phyloP scores from a whole-genome alignment of 2,329 filamentous ascomycete species.

The Bipolaris oryzae region DNA sequence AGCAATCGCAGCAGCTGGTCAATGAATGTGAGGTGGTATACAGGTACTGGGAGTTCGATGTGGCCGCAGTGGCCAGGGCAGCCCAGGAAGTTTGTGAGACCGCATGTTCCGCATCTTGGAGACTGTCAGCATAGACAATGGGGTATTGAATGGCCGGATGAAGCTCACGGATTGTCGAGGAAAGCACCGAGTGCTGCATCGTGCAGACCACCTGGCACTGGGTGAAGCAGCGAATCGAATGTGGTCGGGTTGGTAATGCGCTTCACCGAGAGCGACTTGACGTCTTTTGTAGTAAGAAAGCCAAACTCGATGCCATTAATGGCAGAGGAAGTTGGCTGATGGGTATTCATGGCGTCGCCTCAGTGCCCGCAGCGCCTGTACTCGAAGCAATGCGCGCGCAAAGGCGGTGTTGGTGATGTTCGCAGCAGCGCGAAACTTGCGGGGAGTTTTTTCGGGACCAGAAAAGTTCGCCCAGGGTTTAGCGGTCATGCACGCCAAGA shows the following conservation, averaged over 20 bases:
- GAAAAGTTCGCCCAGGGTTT: slow-evolving; percentile 39
- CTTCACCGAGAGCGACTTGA: slow-evolving; percentile 88
- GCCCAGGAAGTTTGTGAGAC: slow-evolving; percentile 71
- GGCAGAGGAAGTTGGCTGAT: slow-evolving; percentile 79
- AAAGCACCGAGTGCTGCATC: slow-evolving; percentile 90
- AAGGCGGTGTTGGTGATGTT: slow-evolving; percentile 15
- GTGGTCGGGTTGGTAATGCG: slow-evolving; percentile 90
- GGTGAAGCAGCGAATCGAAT: slow-evolving; percentile 91
- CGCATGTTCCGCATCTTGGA: slow-evolving; percentile 88
- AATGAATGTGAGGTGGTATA: slow-evolving; percentile 97
- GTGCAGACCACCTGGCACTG: slow-evolving; percentile 88
- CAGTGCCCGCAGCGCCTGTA: slow-evolving; percentile 21
- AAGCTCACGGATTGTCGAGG: slow-evolving; percentile 77
- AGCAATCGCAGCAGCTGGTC: slow-evolving; percentile 87
- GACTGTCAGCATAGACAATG: slow-evolving; percentile 12
- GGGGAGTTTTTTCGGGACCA: slow-evolving; percentile 40
- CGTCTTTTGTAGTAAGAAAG: slow-evolving; percentile 80
- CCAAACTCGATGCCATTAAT: slow-evolving; percentile 90
- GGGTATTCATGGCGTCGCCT: slow-evolving; percentile 51
- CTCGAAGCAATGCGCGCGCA: slow-evolving; percentile 20
- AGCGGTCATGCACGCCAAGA: slow-evolving; percentile 29
- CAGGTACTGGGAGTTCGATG: slow-evolving; percentile 89
- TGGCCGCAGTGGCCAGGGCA: slow-evolving; percentile 95
- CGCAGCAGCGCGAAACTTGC: slow-evolving; percentile 23
- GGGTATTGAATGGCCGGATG: neutral